Evolutionary conservation across 352 stramenopile species (phyloP), one percentile per base, ranked within the genome.

Genomic region (Albugo laibachii): DNA sequence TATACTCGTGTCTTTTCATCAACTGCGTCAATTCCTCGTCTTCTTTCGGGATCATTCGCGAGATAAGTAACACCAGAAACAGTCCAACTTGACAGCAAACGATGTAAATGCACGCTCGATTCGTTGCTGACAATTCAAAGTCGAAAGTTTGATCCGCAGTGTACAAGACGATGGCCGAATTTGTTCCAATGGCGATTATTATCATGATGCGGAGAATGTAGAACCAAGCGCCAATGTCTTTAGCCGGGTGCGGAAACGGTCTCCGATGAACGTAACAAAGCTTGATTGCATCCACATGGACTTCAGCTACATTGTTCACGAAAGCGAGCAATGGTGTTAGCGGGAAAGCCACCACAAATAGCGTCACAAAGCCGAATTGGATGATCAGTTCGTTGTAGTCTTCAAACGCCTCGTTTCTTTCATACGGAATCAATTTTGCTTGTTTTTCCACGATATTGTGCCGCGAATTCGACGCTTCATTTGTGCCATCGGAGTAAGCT

Each of bases 361-460:
- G 58, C 48, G 87, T 96, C 36, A 96, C 83, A 54, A 96, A 97
- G 39, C 89, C 92, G 52, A 95, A 96, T 74, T 97, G 86, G 47
- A 96, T 93, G 15, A 96, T 70, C 66, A 92, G 78, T 53, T 92
- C 78, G 55, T 87, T 87, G 62, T 86, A 88, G 62, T 95, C 87
- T 31, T 89, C 68, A 37, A 93, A 92, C 11, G 72, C 62, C 27
- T 89, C 76, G 19, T 80, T 71, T 36, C 61, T 66, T 48, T 92
- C 74, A 50, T 95, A 92, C 24, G 71, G 72, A 46, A 78, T 53
- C 19, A 86, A 61, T 56, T 85, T 81, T 13, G 77, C 71, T 41
- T 89, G 77, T 20, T 91, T 72, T 53, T 92, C 77, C 15, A 93
- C 82, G 35, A 69, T 83, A 53, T 89, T 83, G 58, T 89, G 68